Evolutionary conservation across 2,329 filamentous ascomycete genomes (phyloP).

Genomic region (Verticillium longisporum): DNA sequence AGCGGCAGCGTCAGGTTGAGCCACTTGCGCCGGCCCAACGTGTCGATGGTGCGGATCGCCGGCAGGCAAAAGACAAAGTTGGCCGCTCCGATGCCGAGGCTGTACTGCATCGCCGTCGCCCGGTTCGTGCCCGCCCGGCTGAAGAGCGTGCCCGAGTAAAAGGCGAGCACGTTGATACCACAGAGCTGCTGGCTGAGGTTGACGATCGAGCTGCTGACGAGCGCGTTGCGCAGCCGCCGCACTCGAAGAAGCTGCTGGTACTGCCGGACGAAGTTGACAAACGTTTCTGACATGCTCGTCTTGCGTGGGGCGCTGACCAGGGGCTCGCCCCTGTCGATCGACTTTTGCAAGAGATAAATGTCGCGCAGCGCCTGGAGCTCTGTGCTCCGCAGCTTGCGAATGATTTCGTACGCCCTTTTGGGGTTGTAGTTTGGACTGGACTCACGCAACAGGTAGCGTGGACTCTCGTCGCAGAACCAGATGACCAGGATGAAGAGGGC

Average conservation of each 20-base stretch:
- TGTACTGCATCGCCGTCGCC: constrained; percentile 21
- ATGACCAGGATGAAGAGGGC: constrained; percentile 22
- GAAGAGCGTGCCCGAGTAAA: constrained; percentile 26
- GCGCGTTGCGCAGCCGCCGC: constrained; percentile 21
- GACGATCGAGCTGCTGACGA: constrained; percentile 23
- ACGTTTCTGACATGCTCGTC: constrained; percentile 5
- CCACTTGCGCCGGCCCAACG: constrained; percentile 34
- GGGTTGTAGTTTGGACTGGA: constrained; percentile 26
- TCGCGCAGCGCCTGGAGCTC: constrained; percentile 34
- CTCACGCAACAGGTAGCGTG: constrained; percentile 29
- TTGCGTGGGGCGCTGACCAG: not conserved
- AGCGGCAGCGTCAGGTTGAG: constrained; percentile 33
- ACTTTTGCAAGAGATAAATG: constrained; percentile 29
- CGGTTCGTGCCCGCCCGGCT: constrained; percentile 13
- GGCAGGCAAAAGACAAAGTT: constrained; percentile 35
- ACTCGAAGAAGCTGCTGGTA: constrained; percentile 19
- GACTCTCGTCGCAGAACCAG: constrained; percentile 31
- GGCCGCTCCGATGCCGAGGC: constrained; percentile 27
- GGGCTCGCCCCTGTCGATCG: constrained; percentile 14
- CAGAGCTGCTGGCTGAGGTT: constrained; percentile 24
- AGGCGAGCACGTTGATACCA: constrained; percentile 33
- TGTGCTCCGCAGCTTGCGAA: constrained; percentile 28
- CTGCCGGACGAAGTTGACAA: constrained; percentile 19
- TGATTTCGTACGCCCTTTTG: constrained; percentile 22
- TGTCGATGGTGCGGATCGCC: constrained; percentile 31